Base-by-base conservation (phyloP, 2,329 filamentous ascomycete species). In the Colletotrichum tropicale region DNA sequence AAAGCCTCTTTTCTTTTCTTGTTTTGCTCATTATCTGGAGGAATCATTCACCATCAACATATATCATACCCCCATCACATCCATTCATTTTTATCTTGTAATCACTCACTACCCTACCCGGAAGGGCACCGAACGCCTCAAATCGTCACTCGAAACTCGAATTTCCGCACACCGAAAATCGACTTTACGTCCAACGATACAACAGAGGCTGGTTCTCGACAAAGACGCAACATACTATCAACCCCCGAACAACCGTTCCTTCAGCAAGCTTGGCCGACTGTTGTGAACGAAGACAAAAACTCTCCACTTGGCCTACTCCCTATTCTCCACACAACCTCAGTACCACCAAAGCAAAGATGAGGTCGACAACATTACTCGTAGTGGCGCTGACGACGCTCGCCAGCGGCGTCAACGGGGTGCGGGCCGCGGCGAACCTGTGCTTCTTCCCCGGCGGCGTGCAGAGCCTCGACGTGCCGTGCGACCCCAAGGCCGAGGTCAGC, bases 401-500 rank as follows among this genome's bases (percentile, higher is more conserved):
- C 52, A 38, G 21, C 61, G 21, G 34, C 3, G n/a, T 48, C 13
- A 12, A 28, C 13, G 61, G 61, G 3, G 61, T 38, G 21, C 24
- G 68, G 32, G 73, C 70, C 12, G 73, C 69, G 16, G 73, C 73
- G 8, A 73, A 75, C 56, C 43, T 75, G 38, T 75, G 73, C 70
- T 75, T 68, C 70, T 75, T 75, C 64, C 73, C 73, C 26, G 73
- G 73, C 56, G 73, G 73, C 58, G n/a, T 75, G 7, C 73, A 75
- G 64, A 66, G 62, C 56, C 69, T 26, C 21, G 73, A 75, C 43
- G 70, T 75, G 8, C 73, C 73, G n/a, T 75, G 73, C 70, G 73
- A 75, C 48, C 73, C 70, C 24, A 75, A 48, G 15, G 73, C 73
- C 34, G 70, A 75, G 21, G 73, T 73, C 64, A 75, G 73, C 73